Base-by-base conservation (phyloP, 202 grass and related monocot species). In the Eragrostis tef region DNA sequence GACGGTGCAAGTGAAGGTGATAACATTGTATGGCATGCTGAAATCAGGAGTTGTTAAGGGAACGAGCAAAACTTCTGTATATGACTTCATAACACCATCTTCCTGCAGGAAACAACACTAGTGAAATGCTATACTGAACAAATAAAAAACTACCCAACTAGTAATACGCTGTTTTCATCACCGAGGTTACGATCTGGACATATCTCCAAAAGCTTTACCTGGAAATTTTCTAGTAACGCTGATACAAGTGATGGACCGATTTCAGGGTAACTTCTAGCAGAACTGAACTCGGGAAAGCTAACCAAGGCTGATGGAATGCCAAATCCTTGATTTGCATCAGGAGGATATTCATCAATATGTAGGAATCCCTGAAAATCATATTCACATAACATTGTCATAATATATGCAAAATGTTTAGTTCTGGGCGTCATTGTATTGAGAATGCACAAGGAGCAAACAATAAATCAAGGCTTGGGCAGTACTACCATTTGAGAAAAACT, bases 1-100 rank as follows among this genome's bases (percentile, higher is more conserved):
- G 21, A 98, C 90, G 34, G 92, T 98, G 83, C 96, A 98, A 19
- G 96, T 98, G 71, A 98, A 98, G 56, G 96, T 98, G 80, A 98
- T 98, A 83, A 98, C 92, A 91, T 98, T 98, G 78, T 99, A 99
- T 20, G 96, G 96, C 96, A 99, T 99, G 75, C 96, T 99, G 79
- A 99, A 99, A 93, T 99, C 96, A 85, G 96, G 96, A 63, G 96
- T 99, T 73, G 96, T 95, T 67, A 99, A 87, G 72, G 96, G 96
- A 83, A 99, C 93, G 11, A 99, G 92, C 80, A 99, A 70, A 52
- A 90, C 96, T 95, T 99, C 96, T 54, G 96, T 99, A 81, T 99
- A 99, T 48, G 80, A 93, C 65, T 86, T 92, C 41, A 99, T 87
- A 83, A 86, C n/a, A 80, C 81, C 82, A 74, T 84, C 88, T 89